Percentiles rank a stretch among this genome's conserved stretches.
Conservation (phyloP, 768 basidiomycete genomes). For the Rhizopogon sp. region DNA sequence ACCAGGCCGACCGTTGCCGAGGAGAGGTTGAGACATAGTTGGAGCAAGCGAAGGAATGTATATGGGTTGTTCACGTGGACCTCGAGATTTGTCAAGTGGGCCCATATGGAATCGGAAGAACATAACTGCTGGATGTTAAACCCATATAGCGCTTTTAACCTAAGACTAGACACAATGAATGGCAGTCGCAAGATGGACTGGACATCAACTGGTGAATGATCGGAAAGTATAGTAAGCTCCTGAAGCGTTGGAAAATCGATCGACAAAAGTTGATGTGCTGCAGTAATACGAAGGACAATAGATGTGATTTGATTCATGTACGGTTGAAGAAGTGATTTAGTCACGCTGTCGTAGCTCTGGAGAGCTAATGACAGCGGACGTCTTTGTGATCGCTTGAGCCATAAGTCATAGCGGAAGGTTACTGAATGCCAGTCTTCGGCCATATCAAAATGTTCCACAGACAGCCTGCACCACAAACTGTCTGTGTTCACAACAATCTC, state of each 20-base stretch:
- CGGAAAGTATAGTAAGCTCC: not conserved
- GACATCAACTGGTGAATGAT: not conserved
- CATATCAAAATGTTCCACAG: not conserved
- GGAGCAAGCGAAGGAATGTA: too few relatives aligned
- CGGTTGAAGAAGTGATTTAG: not conserved
- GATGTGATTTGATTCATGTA: not conserved
- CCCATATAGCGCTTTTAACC: too few relatives aligned
- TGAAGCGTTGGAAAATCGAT: not conserved
- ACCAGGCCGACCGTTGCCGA: too few relatives aligned
- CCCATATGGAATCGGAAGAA: too few relatives aligned
- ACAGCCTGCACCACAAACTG: not conserved
- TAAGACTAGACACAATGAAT: too few relatives aligned
- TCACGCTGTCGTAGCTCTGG: not conserved
- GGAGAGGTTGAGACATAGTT: too few relatives aligned
- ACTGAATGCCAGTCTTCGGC: not conserved
- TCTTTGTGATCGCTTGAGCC: too few relatives aligned
- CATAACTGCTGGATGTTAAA: too few relatives aligned
- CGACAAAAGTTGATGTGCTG: not conserved
- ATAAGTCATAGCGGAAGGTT: not conserved
- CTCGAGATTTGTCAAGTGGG: too few relatives aligned
- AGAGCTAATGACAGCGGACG: not conserved
- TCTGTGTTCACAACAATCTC: not conserved
- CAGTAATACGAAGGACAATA: not conserved
- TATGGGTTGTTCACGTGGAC: not conserved
- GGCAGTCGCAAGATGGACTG: not conserved